Evolutionary conservation across 768 basidiomycete genomes (phyloP), one percentile per base, ranked within the genome.

Genomic region (Kwoniella botswanensis): DNA sequence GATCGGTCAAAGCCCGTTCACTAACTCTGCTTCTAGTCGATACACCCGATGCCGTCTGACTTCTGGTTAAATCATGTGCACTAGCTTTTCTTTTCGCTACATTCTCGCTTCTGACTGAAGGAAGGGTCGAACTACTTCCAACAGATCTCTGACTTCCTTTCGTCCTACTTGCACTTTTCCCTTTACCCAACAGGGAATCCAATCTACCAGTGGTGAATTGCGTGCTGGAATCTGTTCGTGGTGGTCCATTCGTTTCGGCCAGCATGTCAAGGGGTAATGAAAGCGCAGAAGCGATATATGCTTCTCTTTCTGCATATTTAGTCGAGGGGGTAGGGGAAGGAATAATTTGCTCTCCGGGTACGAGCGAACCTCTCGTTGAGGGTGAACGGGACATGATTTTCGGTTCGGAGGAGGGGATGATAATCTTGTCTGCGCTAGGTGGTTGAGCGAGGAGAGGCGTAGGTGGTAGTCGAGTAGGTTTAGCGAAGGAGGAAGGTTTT

Each of bases 281-380:
- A 0, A 75, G 57, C 0, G 77, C 77, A 9, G 77, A 79, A n/a
- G 55, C 55, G 64, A 79, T 63, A 55, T 76, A 79, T 1, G 75
- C 75, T 54, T 79, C 77, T 57, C 75, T 59, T 59, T 70, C 59
- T 2, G 71, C 63, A 21, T 70, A 65, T 29, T 70, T 58, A 1
- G 72, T 60, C 5, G 68, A 55, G 4, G 72, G 61, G 44, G 70
- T 56, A 50, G 73, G 64, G 5, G 69, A 63, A 12, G 68, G 67
- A 6, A 65, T 41, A n/a, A 66, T 26, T 26, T 56, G 52, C 11
- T 60, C 60, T 6, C 60, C 67, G 3, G 67, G 71, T 26, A 53
- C 44, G 12, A 21, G 11, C 1, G 61, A 63, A 29, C 26, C 54
- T 22, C 42, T 55, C 2, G 50, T 35, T 1, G 67, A 68, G 21